A percentile compares a stretch with the other conserved stretches of the same genome.
phyloP scores from a whole-genome alignment of 1,139 yeast species.

The Tardiomyces digboiensis region DNA sequence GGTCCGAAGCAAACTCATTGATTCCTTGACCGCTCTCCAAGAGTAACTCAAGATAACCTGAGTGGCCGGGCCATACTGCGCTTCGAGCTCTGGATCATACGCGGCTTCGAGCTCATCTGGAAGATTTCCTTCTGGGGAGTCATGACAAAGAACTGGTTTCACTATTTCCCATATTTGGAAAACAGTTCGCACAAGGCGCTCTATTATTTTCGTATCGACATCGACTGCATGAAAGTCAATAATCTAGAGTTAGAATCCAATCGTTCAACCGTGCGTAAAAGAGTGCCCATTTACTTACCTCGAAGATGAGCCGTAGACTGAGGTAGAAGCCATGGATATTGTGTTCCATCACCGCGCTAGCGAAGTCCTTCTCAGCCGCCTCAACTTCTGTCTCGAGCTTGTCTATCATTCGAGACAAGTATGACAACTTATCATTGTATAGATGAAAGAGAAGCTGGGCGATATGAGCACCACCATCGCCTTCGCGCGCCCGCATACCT shows the following conservation, averaged over 20 bases:
- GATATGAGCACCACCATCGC: conserved; percentile 75
- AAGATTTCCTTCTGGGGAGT: conserved; percentile 55
- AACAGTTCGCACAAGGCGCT: conserved; percentile 18
- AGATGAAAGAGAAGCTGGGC: conserved; percentile 37
- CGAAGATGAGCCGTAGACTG: conserved; percentile 43
- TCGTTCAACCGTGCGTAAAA: background rate
- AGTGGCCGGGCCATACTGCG: conserved; percentile 41
- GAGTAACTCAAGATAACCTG: conserved; percentile 62
- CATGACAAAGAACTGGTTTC: conserved; percentile 50
- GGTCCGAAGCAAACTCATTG: conserved; percentile 44
- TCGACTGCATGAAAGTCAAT: conserved; percentile 1
- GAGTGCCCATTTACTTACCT: conserved; percentile 11
- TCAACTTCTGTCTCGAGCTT: conserved; percentile 24
- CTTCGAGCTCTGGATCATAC: conserved; percentile 28
- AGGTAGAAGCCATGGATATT: conserved; percentile 63
- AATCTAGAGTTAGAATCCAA: background rate
- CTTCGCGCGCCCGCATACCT: conserved; percentile 57
- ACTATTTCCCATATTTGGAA: conserved; percentile 44
- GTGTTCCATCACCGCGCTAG: conserved; percentile 34
- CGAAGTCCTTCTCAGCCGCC: conserved; percentile 25
- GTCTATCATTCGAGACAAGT: conserved; percentile 20
- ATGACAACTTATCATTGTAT: conserved; percentile 5
- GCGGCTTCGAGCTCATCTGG: conserved; percentile 35
- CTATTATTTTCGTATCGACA: background rate
- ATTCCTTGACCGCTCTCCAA: conserved; percentile 82